Evolutionary conservation across 148 eudicot genomes (phyloP), one percentile per base, ranked within the genome.

Genomic region (Chenopodium berlandieri): DNA sequence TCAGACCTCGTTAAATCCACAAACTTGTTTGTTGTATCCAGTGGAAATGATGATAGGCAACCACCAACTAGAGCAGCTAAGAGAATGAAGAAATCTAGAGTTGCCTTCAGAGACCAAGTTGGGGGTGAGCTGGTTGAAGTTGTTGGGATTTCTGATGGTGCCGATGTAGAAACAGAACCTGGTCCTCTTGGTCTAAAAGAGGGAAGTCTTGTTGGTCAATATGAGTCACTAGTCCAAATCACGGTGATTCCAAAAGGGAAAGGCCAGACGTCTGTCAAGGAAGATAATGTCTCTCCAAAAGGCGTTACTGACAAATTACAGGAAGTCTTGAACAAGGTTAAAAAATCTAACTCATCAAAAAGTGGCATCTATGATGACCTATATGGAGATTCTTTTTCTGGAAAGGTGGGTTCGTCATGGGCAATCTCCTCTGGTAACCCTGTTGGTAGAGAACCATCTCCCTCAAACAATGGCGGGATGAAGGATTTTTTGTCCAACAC

Each of bases 121-220:
- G 98, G 98, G 62, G 98, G 93, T n/a, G 94, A 91, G 78, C 88
- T 95, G 34, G 89, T 93, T 86, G 89, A 95, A 87, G 90, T 93
- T 84, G 98, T 95, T 76, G 98, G 98, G 50, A 75, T 90, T 83
- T 95, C 98, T 40, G 98, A 95, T 82, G 99, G 99, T 80, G 97
- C 92, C 74, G 99, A 95, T 79, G 97, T 95, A 13, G 99, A 92
- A 79, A 95, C 97, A 4, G 97, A 95, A 76, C 97, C 99, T 75
- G 99, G 99, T 64, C 99, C 99, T 12, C 65, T 89, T 23, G 99
- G 99, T 70, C 90, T 95, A 65, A 95, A 91, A 85, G 99, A 95
- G 91, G 99, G 99, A 81, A 95, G 99, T 84, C 97, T 95, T 79
- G 99, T 93, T 34, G 99, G 99, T 22, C 92, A 95, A 83, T 95